Percentiles rank a stretch among this genome's conserved stretches.
Conservation (phyloP, 2,329 filamentous ascomycete species). For the Dothiorella sarmentorum region DNA sequence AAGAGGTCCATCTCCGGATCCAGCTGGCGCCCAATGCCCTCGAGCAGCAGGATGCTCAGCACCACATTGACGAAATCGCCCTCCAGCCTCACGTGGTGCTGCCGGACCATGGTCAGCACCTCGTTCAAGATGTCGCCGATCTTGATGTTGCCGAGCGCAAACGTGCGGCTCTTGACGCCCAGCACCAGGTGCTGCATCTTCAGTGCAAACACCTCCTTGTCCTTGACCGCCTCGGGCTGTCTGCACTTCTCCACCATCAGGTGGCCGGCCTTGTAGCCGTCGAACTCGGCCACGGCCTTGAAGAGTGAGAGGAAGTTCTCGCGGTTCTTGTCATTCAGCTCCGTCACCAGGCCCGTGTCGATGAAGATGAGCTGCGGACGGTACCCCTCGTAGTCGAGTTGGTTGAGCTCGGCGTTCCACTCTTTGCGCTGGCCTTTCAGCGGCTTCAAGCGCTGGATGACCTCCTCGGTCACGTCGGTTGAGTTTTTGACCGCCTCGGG, state of each 20-base stretch:
- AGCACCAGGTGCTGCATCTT: constrained; percentile 97
- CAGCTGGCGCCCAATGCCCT: constrained; percentile 85
- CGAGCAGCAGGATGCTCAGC: constrained; percentile 85
- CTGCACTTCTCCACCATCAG: constrained; percentile 95
- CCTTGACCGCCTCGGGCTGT: constrained; percentile 84
- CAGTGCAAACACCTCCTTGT: constrained; percentile 85
- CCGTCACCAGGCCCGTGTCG: constrained; percentile 91
- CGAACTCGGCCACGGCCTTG: constrained; percentile 92
- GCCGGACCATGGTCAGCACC: constrained; percentile 85
- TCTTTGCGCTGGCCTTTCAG: constrained; percentile 62
- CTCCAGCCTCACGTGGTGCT: constrained; percentile 89
- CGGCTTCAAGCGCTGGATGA: constrained; percentile 75
- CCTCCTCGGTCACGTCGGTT: constrained; percentile 80
- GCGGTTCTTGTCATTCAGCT: constrained; percentile 82
- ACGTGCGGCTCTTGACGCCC: constrained; percentile 82
- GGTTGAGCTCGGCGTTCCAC: constrained; percentile 71
- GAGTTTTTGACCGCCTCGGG: constrained; percentile 43
- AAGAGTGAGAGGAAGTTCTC: constrained; percentile 93
- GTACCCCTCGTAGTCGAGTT: constrained; percentile 84
- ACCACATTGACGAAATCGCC: constrained; percentile 99
- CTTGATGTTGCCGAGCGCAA: constrained; percentile 89
- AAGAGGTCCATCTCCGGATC: constrained; percentile 87
- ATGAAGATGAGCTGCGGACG: constrained; percentile 95
- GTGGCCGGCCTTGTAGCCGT: constrained; percentile 90
- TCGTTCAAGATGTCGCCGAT: constrained; percentile 93